Percentiles rank a stretch among this genome's conserved stretches.
These are phyloP conservation scores for Heterobasidion irregulare DNA, from an alignment of 1,284 basidiomycete species.

Conservation along the genomic window DNA sequence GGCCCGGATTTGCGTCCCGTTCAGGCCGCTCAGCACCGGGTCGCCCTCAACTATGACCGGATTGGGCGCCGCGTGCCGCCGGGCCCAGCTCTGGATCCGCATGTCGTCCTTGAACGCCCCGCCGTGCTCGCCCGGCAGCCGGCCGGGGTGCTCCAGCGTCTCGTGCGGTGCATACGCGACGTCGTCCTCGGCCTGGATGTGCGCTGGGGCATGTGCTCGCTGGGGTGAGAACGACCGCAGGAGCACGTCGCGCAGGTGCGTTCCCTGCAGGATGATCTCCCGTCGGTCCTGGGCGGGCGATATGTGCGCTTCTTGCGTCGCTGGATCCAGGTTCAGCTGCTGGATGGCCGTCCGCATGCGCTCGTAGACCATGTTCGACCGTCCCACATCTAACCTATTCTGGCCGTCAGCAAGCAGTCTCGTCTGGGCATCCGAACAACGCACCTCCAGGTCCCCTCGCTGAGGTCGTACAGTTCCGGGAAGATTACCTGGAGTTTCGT, in stretches of 20 bases:
- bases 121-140: conserved; percentile 15
- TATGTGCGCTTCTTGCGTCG: conserved; percentile 24
- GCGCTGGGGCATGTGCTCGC: conserved; percentile 18
- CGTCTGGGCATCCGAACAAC: conserved; percentile 6
- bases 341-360: conserved; percentile 66
- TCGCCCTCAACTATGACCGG: conserved; percentile 77
- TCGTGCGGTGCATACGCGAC: conserved; percentile 25
- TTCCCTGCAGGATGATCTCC: conserved; percentile 55
- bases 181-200: conserved; percentile 24
- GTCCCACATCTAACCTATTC: conserved; percentile 74
- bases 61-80: conserved; percentile 48
- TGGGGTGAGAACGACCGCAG: conserved; percentile 38
- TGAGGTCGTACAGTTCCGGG: conserved; percentile 38
- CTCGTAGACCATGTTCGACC: conserved; percentile 57
- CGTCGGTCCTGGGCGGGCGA: conserved; percentile 19
- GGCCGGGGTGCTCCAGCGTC: conserved; percentile 25
- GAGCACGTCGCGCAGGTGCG: conserved; percentile 60
- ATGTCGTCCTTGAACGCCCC: conserved; percentile 65
- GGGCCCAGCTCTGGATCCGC: conserved; percentile 70
- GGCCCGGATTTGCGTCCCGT: conserved; percentile 74
- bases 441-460: conserved; percentile 48
- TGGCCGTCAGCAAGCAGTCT: conserved; percentile 13
- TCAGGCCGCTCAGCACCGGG: conserved; percentile 61
- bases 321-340: conserved; percentile 51
- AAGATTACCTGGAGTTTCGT: conserved; percentile 54